phyloP scores from a whole-genome alignment of 768 basidiomycete genomes.

The Obba rivulosa region DNA sequence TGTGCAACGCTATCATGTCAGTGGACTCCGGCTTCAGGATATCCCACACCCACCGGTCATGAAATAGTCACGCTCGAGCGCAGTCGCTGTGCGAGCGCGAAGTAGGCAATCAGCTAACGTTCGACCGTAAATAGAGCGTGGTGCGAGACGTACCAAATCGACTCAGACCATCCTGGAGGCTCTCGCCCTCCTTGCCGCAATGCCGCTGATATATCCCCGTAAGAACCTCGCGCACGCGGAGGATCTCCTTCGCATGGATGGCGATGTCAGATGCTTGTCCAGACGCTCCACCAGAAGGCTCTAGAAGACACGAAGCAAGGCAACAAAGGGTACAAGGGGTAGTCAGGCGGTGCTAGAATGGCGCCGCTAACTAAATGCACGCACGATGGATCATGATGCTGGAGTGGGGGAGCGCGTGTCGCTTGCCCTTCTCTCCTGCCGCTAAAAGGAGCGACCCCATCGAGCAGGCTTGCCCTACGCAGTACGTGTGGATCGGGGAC shows the following conservation, averaged over 20 bases:
- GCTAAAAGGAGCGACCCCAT: constrained; percentile 95
- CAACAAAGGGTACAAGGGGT: neutral
- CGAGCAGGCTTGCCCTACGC: constrained; percentile 90
- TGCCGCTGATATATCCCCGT: constrained; percentile 89
- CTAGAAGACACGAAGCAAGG: constrained; percentile 35
- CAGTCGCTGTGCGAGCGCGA: constrained; percentile 51
- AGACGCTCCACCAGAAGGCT: constrained; percentile 93
- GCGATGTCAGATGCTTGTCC: constrained; percentile 96
- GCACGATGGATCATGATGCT: constrained; percentile 98
- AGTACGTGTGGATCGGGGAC: constrained; percentile 94
- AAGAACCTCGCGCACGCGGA: constrained; percentile 77
- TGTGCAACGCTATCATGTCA: constrained; percentile 21
- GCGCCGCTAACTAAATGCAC: constrained; percentile 18
- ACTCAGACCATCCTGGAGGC: constrained; percentile 52
- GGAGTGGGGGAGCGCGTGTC: constrained; percentile 88
- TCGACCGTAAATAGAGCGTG: constrained; percentile 7
- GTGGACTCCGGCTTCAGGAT: neutral
- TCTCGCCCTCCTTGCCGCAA: constrained; percentile 66
- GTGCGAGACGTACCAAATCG: constrained; percentile 70
- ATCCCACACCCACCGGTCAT: constrained; percentile 63
- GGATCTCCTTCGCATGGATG: constrained; percentile 95
- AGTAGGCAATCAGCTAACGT: neutral
- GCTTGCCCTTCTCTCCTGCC: constrained; percentile 84
- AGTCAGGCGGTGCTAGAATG: constrained; percentile 4
- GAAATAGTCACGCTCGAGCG: constrained; percentile 92